Percentiles rank a stretch among this genome's conserved stretches.
Conservation (phyloP, 345 rosid species). For the Eucalyptus camaldulensis region DNA sequence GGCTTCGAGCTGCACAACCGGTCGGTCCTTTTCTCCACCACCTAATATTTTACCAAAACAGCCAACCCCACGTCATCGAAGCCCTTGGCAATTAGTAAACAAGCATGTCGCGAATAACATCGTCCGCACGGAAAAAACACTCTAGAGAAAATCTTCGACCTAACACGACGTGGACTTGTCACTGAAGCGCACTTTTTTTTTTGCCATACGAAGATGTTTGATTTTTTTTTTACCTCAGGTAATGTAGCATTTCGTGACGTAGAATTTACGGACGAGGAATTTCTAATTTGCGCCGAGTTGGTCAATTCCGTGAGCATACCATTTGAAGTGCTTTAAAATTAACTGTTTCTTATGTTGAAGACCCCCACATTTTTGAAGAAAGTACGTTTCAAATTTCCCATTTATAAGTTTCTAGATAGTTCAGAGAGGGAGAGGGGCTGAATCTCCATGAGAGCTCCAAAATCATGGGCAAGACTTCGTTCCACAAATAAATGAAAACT, state of each 20-base stretch:
- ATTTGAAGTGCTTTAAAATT: neutral
- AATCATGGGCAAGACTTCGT: neutral
- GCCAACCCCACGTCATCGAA: neutral
- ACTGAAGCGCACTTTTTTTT: neutral
- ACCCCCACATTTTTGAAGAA: neutral
- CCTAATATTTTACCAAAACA: conserved; percentile 14
- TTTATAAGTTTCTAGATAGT: neutral
- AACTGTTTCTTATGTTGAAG: neutral
- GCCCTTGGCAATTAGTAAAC: neutral
- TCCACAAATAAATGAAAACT: neutral
- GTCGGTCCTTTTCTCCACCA: conserved; percentile 47
- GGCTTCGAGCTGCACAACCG: conserved; percentile 66
- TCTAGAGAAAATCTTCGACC: neutral
- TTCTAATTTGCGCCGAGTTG: neutral
- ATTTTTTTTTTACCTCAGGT: neutral
- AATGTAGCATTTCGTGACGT: neutral
- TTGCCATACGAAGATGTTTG: neutral
- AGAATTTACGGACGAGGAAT: neutral
- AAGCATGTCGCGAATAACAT: neutral
- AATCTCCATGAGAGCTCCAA: neutral
- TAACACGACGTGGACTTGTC: neutral
- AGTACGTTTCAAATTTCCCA: neutral
- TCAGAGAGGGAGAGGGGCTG: neutral
- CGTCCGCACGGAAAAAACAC: neutral
- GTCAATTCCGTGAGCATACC: neutral